Conservation (phyloP, 495 filamentous ascomycete genomes). For the Podospora australis region DNA sequence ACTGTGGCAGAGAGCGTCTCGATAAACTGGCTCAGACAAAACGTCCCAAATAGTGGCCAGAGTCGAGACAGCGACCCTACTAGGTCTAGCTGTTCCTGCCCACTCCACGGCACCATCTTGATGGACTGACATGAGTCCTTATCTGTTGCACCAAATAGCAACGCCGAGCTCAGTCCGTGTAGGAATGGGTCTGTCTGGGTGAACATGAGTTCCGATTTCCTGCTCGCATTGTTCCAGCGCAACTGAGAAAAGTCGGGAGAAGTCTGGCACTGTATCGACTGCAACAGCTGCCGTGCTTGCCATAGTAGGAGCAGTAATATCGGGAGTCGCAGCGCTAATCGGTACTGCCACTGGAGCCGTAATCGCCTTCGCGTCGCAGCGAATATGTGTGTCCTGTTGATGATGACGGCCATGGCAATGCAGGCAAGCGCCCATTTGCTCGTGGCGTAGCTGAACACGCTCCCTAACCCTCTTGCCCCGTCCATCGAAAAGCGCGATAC, state of each 20-base stretch:
- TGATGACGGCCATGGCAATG: slow-evolving; percentile 73
- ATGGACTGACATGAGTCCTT: slow-evolving; percentile 64
- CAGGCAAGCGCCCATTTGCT: slow-evolving; percentile 91
- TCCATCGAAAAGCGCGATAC: slow-evolving; percentile 46
- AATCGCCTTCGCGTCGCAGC: slow-evolving; percentile 78
- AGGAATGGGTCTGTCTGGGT: slow-evolving; percentile 62
- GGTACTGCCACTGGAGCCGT: slow-evolving; percentile 60
- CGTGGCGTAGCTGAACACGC: slow-evolving; percentile 84
- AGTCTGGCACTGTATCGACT: slow-evolving; percentile 89
- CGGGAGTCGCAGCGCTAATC: slow-evolving; percentile 63
- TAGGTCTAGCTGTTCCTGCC: slow-evolving; percentile 37
- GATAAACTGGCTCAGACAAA: slow-evolving; percentile 81
- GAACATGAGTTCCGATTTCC: slow-evolving; percentile 64
- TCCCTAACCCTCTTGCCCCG: slow-evolving; percentile 57
- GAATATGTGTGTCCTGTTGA: slow-evolving; percentile 91
- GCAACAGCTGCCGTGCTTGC: slow-evolving; percentile 63
- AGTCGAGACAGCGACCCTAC: slow-evolving; percentile 73
- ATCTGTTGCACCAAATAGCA: slow-evolving; percentile 64
- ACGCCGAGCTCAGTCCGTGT: slow-evolving; percentile 57
- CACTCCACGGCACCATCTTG: slow-evolving; percentile 54
- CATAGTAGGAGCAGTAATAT: slow-evolving; percentile 69
- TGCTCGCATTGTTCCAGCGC: slow-evolving; percentile 65
- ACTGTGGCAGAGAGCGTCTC: slow-evolving; percentile 82
- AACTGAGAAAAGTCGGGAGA: slow-evolving; percentile 66
- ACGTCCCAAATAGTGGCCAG: slow-evolving; percentile 79